Evolutionary conservation across 176 grass and related monocot genomes (phyloP), one percentile per base, ranked within the genome.

Genomic region (Miscanthus lutarioriparius): DNA sequence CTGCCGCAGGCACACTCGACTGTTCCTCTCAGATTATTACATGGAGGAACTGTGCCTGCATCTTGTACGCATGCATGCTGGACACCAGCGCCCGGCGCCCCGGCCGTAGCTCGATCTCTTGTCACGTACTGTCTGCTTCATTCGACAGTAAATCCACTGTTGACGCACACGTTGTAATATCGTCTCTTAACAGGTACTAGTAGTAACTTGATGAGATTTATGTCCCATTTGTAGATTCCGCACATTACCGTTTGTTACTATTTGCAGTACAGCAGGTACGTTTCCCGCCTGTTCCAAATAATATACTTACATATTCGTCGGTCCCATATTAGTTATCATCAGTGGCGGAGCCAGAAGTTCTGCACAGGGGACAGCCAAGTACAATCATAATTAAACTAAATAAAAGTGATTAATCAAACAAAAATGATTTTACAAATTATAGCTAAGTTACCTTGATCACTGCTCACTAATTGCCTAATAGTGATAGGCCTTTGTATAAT

Each of bases 131-230:
- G 75, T 44, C 25, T 44, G 58, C 23, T 74, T 48, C 3, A 25
- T 67, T 62, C 28, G 64, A 47, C 76, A 28, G 82, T 38, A 28
- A 59, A 80, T 17, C 27, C 5, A 75, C 61, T 89, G 82, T 48
- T 61, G 20, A 45, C 6, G 61, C 75, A 80, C 75, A 9, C 69
- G 39, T 45, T 44, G 23, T 27, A 72, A 13, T 44, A 12, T 45
- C 70, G 39, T 39, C 38, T 41, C 68, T 11, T 69, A 38, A 19
- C 35, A 70, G 8, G 12, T 56, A 56, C 19, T 25, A 71, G 69
- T 39, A 72, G 39, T 44, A 72, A 73, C 70, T 48, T 48, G 70
- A 73, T 25, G 27, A 48, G 23, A 47, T 28, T 45, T 16, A 48
- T 44, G 69, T 72, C 37, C n/a, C 69, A 27, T 72, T 44, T 44